phyloP scores from a whole-genome alignment of 2,329 filamentous ascomycete genomes.

The Diaporthe vaccinii region DNA sequence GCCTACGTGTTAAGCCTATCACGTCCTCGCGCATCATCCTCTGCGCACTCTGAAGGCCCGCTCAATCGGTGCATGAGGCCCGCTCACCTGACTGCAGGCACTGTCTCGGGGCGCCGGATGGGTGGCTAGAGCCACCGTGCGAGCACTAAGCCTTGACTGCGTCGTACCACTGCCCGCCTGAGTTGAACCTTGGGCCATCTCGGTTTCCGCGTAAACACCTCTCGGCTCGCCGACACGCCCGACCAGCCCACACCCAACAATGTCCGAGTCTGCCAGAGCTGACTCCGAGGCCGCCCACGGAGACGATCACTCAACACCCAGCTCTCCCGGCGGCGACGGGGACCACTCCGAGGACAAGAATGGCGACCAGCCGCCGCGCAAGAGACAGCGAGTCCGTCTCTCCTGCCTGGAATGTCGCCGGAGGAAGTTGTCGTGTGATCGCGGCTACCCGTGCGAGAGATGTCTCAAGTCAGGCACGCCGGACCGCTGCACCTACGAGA shows the following conservation, averaged over 20 bases:
- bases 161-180: constrained; percentile 30
- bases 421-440: constrained; percentile 72
- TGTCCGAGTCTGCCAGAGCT: constrained; percentile 37
- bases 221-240: constrained; percentile 37
- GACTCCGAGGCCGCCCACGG: constrained; percentile 33
- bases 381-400: constrained; percentile 71
- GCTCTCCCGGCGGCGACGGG: constrained; percentile 41
- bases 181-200: constrained; percentile 37
- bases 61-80: neutral
- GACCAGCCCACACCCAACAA: constrained; percentile 29
- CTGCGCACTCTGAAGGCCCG: constrained; percentile 11
- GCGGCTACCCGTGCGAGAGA: constrained; percentile 72
- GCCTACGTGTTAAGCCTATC: constrained; percentile 32
- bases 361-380: constrained; percentile 59
- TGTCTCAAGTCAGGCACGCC: constrained; percentile 74
- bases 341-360: constrained; percentile 48
- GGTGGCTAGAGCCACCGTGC: constrained; percentile 36
- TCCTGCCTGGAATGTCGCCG: constrained; percentile 73
- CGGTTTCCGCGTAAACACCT: constrained; percentile 38
- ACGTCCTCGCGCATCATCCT: constrained; percentile 33
- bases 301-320: constrained; percentile 37
- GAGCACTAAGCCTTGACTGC: constrained; percentile 17
- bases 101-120: constrained; percentile 12
- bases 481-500: constrained; percentile 72
- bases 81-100: neutral